phyloP scores from a whole-genome alignment of 1,284 basidiomycete species.

The Kalmanozyma brasiliensis region DNA sequence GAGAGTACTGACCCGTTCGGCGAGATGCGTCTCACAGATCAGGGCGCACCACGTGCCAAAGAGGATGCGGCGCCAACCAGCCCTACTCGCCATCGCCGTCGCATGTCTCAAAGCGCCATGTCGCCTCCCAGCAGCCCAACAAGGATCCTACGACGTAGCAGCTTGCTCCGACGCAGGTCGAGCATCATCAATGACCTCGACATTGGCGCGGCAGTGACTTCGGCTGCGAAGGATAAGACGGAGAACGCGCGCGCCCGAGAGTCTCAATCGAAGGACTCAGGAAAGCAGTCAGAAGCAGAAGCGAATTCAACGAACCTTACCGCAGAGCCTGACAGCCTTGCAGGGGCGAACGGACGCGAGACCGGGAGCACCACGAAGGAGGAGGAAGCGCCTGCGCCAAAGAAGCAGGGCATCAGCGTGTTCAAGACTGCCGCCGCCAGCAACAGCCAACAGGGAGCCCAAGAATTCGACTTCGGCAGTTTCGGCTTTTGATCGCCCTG shows the following conservation, averaged over 20 bases:
- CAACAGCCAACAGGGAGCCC: conserved; percentile 53
- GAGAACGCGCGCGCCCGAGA: background rate
- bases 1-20: conserved; percentile 21
- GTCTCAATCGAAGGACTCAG: background rate
- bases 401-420: conserved; percentile 47
- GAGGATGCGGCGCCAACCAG: conserved; percentile 5
- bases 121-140: conserved; percentile 45
- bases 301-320: background rate
- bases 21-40: conserved; percentile 12
- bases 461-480: conserved; percentile 55
- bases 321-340: conserved; percentile 10
- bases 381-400: conserved; percentile 5
- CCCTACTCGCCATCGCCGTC: conserved; percentile 13
- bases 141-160: conserved; percentile 35
- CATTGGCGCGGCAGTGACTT: conserved; percentile 16
- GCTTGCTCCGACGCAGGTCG: conserved; percentile 38
- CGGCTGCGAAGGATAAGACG: too few relatives aligned
- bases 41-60: background rate
- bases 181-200: conserved; percentile 57
- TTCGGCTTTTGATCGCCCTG: conserved; percentile 50
- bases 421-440: conserved; percentile 50
- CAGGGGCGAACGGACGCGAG: background rate
- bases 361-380: background rate
- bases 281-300: background rate
- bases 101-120: conserved; percentile 27